Base-by-base conservation (phyloP, 106 monocot genomes). In the Posidonia australis region DNA sequence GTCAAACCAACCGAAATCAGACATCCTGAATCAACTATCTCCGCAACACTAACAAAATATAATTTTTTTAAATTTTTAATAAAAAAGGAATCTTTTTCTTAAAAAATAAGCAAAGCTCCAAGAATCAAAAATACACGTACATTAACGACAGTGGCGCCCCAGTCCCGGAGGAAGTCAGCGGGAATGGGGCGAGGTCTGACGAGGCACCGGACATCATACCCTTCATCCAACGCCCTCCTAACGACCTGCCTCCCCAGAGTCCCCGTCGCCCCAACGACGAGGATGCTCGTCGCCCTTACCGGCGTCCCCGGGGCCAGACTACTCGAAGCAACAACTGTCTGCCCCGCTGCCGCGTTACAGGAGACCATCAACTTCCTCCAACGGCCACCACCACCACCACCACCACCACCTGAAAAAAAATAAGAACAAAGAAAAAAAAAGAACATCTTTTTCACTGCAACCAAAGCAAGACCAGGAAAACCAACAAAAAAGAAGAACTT, bases 111-210 rank as follows among this genome's bases (percentile, higher is more conserved):
- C n/a, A n/a, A n/a, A n/a, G n/a, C n/a, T n/a, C n/a, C n/a, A n/a
- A n/a, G n/a, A n/a, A n/a, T n/a, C n/a, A n/a, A n/a, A n/a, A n/a
- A n/a, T n/a, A 49, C 13, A 72, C 92, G 26, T 76, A 94, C 93
- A 83, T 98, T 98, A 73, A 98, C 96, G 72, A 98, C 96, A 31
- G 72, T 78, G 69, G 96, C 96, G 41, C 96, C 94, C 94, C 94
- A 96, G 63, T 90, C 86, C 19, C 96, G 82, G 63, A 98, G 86
- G 62, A 98, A 98, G 59, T 98, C 87, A 30, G 90, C 96, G 7
- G 89, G 96, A 71, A 82, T 84, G 18, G 90, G 96, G 29, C 96
- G 82, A 65, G 96, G 90, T 67, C 96, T 84, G 51, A 98, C 96
- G 73, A 98, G 96, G 46, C 96, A 98, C 65, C 96, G 78, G 54